Evolutionary conservation across 2,329 filamentous ascomycete genomes (phyloP).

Genomic region (Diplodia sapinea): DNA sequence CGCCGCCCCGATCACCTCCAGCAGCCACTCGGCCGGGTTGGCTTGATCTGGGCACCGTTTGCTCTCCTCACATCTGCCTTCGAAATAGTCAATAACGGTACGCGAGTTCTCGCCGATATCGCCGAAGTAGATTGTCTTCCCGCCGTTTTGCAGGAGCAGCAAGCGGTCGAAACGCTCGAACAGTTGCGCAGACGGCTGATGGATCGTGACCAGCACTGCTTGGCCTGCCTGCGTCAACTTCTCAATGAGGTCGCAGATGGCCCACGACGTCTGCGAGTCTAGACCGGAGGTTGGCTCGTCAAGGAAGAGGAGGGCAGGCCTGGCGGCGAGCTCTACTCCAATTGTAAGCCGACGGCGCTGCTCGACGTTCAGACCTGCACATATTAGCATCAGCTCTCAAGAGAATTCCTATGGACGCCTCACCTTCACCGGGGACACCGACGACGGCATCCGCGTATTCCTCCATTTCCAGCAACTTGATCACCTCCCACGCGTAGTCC

Average conservation of each 20-base stretch:
- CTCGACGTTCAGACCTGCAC: slow-evolving; percentile 58
- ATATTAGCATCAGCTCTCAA: not conserved
- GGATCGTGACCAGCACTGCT: slow-evolving; percentile 95
- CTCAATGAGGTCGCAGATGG: slow-evolving; percentile 84
- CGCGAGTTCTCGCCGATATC: slow-evolving; percentile 75
- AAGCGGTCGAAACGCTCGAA: slow-evolving; percentile 90
- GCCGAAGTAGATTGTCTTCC: slow-evolving; percentile 81
- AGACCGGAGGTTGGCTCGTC: slow-evolving; percentile 95
- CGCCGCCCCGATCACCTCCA: slow-evolving; percentile 48
- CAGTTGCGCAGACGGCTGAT: slow-evolving; percentile 94
- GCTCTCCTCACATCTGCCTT: slow-evolving; percentile 7
- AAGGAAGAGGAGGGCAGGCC: slow-evolving; percentile 87
- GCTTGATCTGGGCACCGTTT: slow-evolving; percentile 8
- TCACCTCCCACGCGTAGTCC: slow-evolving; percentile 87
- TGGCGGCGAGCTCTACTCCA: slow-evolving; percentile 93
- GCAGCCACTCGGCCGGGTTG: slow-evolving; percentile 80
- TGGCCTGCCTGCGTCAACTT: slow-evolving; percentile 89
- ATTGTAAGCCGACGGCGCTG: slow-evolving; percentile 83
- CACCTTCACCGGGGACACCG: slow-evolving; percentile 84
- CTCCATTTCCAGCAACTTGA: slow-evolving; percentile 88
- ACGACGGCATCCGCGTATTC: slow-evolving; percentile 89
- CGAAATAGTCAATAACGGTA: slow-evolving; percentile 67
- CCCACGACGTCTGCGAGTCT: slow-evolving; percentile 92
- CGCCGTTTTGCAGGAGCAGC: slow-evolving; percentile 76
- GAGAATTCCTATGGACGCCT: not conserved